These are phyloP conservation scores for Linanthus parryae DNA, from an alignment of 148 eudicot species.

Conservation along the genomic window DNA sequence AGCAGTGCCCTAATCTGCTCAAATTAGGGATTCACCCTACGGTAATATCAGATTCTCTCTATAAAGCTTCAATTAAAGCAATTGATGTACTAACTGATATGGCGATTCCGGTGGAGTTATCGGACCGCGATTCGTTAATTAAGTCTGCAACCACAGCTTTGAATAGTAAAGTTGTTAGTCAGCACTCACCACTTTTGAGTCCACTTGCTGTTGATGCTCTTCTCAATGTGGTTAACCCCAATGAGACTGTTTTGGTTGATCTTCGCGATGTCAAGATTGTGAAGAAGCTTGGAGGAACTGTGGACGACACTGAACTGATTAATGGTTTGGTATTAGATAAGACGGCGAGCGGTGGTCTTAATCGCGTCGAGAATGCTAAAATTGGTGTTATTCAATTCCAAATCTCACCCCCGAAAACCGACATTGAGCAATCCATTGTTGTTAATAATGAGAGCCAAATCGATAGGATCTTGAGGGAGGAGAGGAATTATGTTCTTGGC, in stretches of 20 bases:
- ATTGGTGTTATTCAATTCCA: conserved; percentile 86
- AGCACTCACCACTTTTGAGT: conserved; percentile 73
- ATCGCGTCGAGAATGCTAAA: conserved; percentile 82
- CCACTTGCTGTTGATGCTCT: conserved; percentile 88
- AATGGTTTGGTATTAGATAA: conserved; percentile 82
- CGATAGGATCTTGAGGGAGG: conserved; percentile 90
- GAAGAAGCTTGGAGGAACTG: conserved; percentile 83
- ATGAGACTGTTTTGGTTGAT: conserved; percentile 68
- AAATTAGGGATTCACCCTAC: conserved; percentile 73
- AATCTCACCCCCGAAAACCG: conserved; percentile 88
- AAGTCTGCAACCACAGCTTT: conserved; percentile 74
- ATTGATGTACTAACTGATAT: conserved; percentile 71
- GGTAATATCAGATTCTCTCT: conserved; percentile 61
- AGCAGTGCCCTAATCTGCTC: conserved; percentile 48
- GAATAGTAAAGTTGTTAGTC: conserved; percentile 84
- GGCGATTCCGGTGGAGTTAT: conserved; percentile 73
- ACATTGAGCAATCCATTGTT: conserved; percentile 86
- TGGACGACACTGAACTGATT: conserved; percentile 77
- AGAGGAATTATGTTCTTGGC: conserved; percentile 77
- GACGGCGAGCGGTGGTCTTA: conserved; percentile 84
- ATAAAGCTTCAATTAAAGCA: conserved; percentile 46
- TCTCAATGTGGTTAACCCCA: conserved; percentile 65
- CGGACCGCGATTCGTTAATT: conserved; percentile 59
- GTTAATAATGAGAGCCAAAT: conserved; percentile 83
- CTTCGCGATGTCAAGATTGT: conserved; percentile 74